phyloP scores from a whole-genome alignment of 192 early-diverging fungal genomes.

The Funneliformis geosporum region DNA sequence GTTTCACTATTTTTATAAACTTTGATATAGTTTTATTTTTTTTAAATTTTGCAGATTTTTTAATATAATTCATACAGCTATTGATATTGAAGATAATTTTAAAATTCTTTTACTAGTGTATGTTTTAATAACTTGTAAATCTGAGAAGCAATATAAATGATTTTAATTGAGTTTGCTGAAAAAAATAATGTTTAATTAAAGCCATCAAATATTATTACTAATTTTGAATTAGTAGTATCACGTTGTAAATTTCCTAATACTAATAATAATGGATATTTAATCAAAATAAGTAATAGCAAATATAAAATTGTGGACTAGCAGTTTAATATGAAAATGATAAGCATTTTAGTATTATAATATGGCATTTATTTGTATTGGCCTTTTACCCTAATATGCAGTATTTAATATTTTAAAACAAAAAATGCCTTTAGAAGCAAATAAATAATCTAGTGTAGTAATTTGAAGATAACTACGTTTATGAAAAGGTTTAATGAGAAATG shows the following conservation, averaged over 20 bases:
- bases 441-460: no score
- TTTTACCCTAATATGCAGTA: no score
- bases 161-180: slow-evolving; percentile 1
- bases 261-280: not conserved
- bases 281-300: not conserved
- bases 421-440: no score
- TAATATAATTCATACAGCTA: not conserved
- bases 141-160: not conserved
- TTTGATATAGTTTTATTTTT: no score
- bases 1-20: no score
- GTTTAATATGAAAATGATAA: not conserved
- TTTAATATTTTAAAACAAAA: no score
- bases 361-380: not conserved
- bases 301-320: not conserved
- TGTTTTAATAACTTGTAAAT: not conserved
- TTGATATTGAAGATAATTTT: not conserved
- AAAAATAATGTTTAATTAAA: not conserved
- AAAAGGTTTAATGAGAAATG: no score
- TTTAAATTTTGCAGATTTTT: no score
- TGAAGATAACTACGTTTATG: no score
- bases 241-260: not conserved
- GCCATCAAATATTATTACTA: not conserved
- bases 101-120: not conserved
- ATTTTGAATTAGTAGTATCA: slow-evolving; percentile 7
- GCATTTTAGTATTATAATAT: not conserved